Conservation (phyloP, 2,329 filamentous ascomycete genomes). For the Colletotrichum karsti region DNA sequence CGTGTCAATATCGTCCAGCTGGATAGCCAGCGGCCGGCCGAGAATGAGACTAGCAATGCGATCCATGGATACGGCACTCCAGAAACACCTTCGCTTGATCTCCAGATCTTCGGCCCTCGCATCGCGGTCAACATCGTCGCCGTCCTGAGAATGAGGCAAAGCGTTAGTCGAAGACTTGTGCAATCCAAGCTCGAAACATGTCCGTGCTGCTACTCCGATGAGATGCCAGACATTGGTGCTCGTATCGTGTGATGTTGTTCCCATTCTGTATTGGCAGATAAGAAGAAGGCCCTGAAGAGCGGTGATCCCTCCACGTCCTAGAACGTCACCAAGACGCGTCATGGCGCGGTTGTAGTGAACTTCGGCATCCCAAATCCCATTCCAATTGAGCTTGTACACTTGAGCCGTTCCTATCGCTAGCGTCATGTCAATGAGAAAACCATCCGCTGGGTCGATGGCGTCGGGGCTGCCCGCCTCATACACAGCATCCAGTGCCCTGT, state of each 20-base stretch:
- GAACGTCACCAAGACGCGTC: slow-evolving; percentile 43
- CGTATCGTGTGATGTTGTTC: slow-evolving; percentile 46
- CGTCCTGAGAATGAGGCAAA: not conserved
- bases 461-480: slow-evolving; percentile 36
- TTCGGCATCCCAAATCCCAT: slow-evolving; percentile 50
- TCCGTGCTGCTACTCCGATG: slow-evolving; percentile 49
- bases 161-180: slow-evolving; percentile 47
- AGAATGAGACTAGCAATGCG: slow-evolving; percentile 46
- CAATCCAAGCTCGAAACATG: slow-evolving; percentile 49
- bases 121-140: not conserved
- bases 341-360: slow-evolving; percentile 49
- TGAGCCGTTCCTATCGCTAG: slow-evolving; percentile 52
- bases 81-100: slow-evolving; percentile 48
- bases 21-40: slow-evolving; percentile 48
- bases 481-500: slow-evolving; percentile 37
- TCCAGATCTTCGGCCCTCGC: slow-evolving; percentile 38
- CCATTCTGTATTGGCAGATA: slow-evolving; percentile 52
- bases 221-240: slow-evolving; percentile 53
- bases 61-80: slow-evolving; percentile 50
- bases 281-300: slow-evolving; percentile 50
- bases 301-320: slow-evolving; percentile 43
- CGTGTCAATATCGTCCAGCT: slow-evolving; percentile 50
- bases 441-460: slow-evolving; percentile 38
- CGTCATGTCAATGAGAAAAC: slow-evolving; percentile 52
- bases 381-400: slow-evolving; percentile 53